Percentiles rank a stretch among this genome's conserved stretches.
These are phyloP conservation scores for Saccharomycopsis sp. DNA, from an alignment of 805 yeast genomes.

Conservation along the genomic window DNA sequence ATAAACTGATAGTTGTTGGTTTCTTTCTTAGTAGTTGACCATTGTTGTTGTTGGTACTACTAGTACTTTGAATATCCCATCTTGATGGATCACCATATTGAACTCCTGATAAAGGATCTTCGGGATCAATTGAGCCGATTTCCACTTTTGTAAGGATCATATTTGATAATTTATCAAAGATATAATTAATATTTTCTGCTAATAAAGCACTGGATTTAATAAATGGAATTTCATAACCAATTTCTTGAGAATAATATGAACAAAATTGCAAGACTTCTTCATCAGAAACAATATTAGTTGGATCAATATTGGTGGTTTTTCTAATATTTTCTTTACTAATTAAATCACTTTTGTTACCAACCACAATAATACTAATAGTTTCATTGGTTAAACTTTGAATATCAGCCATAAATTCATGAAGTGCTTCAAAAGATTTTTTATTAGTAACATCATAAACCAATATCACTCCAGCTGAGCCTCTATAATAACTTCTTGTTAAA, in stretches of 20 bases:
- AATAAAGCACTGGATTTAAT: constrained; percentile 31
- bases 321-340: background rate
- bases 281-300: constrained; percentile 23
- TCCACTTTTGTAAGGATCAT: constrained; percentile 37
- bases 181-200: constrained; percentile 32
- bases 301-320: constrained; percentile 20
- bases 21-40: constrained; percentile 6
- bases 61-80: constrained; percentile 28
- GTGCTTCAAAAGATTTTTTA: constrained; percentile 21
- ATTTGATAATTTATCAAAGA: constrained; percentile 30
- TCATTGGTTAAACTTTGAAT: constrained; percentile 22
- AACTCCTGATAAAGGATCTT: constrained; percentile 35
- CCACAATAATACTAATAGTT: constrained; percentile 24
- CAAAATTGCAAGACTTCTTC: constrained; percentile 28
- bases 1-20: constrained; percentile 14
- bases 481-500: constrained; percentile 28
- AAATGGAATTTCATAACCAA: constrained; percentile 27
- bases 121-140: constrained; percentile 37
- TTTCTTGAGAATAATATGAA: constrained; percentile 20
- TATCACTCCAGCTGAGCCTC: constrained; percentile 30
- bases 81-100: constrained; percentile 39
- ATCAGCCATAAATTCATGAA: constrained; percentile 26
- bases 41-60: constrained; percentile 17
- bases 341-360: constrained; percentile 28
- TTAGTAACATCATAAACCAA: constrained; percentile 27